Evolutionary conservation across 2,329 filamentous ascomycete genomes (phyloP), one percentile per base, ranked within the genome.

Genomic region (Pseudogymnoascus sp.): DNA sequence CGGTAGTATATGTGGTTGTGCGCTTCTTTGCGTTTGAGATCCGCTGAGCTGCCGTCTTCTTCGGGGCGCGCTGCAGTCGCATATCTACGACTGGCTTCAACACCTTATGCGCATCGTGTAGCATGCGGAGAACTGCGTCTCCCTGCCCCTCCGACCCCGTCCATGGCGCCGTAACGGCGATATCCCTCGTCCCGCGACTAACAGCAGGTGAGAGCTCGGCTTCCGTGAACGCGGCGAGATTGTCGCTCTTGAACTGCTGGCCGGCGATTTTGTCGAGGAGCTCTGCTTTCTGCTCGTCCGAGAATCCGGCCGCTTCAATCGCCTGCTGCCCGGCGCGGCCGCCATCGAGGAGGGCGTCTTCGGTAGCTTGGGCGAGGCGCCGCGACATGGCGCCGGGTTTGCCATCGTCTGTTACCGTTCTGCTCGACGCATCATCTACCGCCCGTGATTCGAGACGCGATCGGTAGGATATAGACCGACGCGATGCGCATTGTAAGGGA

Each of bases 41-140:
- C 64, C 81, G 79, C 65, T 79, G 76, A 1, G 81, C 80, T 0
- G 81, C 69, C 14, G 74, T 80, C 54, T 76, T 69, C 5, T 70
- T 75, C 0, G 77, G 69, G 39, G 75, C 71, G 51, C 75, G 72
- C 62, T 77, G 77, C 16, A 85, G 69, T 5, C 83, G 78, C 76
- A 85, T 76, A 66, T 86, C 83, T 5, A 86, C 79, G 0, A 80
- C 77, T 3, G 79, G 79, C 13, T 74, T 76, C 60, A 96, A 78
- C 0, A 89, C 90, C 71, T 92, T 92, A 65, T 85, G 85, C 25
- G 90, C 84, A 73, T 96, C 92, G 64, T 90, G 84, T 10, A 95
- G 76, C 90, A 98, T 98, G 34, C 95, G 86, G 60, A 96, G 78
- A 21, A 92, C 87, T 0, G 89, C 83, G 74, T 97, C 92, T 69